A percentile compares a stretch with the other conserved stretches of the same genome.
These are phyloP conservation scores for Emericellopsis cladophorae DNA, from an alignment of 2,329 filamentous ascomycete genomes.

Conservation along the genomic window DNA sequence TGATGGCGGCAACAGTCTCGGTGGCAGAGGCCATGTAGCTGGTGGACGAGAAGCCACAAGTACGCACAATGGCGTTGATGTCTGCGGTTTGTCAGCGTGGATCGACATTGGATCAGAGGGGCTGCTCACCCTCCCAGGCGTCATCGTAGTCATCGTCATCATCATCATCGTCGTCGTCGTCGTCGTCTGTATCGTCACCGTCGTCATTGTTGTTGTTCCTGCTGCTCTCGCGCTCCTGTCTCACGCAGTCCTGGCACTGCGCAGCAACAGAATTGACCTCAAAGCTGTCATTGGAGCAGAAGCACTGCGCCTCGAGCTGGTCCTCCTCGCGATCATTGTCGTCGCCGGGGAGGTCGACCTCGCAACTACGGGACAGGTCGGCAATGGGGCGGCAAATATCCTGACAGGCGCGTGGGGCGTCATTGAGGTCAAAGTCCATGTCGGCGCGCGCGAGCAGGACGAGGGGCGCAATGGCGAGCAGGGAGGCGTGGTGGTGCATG, in stretches of 20 bases:
- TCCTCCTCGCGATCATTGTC: slow-evolving; percentile 19
- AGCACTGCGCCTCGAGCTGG: slow-evolving; percentile 23
- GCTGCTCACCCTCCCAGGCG: background rate
- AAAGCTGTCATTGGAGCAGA: slow-evolving; percentile 27
- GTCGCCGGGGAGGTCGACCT: slow-evolving; percentile 13
- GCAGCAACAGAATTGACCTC: slow-evolving; percentile 20
- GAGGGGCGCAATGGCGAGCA: slow-evolving; percentile 15
- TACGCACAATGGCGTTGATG: slow-evolving; percentile 19
- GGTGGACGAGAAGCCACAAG: slow-evolving; percentile 19
- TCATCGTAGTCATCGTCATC: slow-evolving; percentile 1
- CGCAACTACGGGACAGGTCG: slow-evolving; percentile 20
- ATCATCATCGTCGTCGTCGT: background rate
- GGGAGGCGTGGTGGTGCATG: slow-evolving; percentile 5
- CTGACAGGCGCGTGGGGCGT: slow-evolving; percentile 19
- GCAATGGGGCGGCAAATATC: slow-evolving; percentile 22
- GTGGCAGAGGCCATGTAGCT: slow-evolving; percentile 13
- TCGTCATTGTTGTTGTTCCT: slow-evolving; percentile 9
- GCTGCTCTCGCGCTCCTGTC: slow-evolving; percentile 13
- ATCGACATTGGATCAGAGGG: background rate
- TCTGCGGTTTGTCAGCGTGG: slow-evolving; percentile 8
- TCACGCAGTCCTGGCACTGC: slow-evolving; percentile 24
- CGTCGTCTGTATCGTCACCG: slow-evolving; percentile 1
- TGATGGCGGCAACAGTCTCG: slow-evolving; percentile 12
- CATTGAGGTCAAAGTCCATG: slow-evolving; percentile 17
- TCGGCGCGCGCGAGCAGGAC: slow-evolving; percentile 16